These are phyloP conservation scores for Echria macrotheca DNA, from an alignment of 495 filamentous ascomycete genomes.

Conservation along the genomic window DNA sequence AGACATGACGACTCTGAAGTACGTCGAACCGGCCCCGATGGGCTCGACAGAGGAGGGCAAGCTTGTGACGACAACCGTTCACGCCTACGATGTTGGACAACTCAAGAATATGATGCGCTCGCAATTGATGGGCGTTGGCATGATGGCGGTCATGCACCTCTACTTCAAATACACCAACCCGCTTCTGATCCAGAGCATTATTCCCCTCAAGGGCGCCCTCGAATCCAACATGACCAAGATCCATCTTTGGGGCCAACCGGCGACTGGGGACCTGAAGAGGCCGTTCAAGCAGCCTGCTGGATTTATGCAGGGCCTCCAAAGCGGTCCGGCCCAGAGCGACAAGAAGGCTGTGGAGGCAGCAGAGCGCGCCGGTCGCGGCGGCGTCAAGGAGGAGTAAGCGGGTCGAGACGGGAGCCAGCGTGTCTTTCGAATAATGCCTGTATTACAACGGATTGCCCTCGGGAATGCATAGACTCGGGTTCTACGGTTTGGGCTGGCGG, in stretches of 20 bases:
- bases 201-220: conserved; percentile 90
- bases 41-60: conserved; percentile 89
- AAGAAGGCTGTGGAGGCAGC: conserved; percentile 91
- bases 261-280: conserved; percentile 83
- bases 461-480: neutral
- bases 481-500: neutral
- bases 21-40: conserved; percentile 91
- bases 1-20: conserved; percentile 98
- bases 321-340: conserved; percentile 77
- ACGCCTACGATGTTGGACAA: conserved; percentile 86
- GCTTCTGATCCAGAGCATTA: conserved; percentile 95
- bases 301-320: conserved; percentile 65
- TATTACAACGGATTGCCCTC: neutral
- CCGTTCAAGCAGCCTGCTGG: conserved; percentile 87
- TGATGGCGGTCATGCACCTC: conserved; percentile 98
- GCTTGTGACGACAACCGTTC: conserved; percentile 89
- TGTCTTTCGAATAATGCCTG: no score
- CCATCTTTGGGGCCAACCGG: conserved; percentile 85
- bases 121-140: conserved; percentile 89
- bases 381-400: conserved; percentile 82
- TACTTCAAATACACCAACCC: conserved; percentile 99
- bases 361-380: conserved; percentile 78
- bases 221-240: conserved; percentile 95
- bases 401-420: neutral
- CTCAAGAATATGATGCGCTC: conserved; percentile 75